Evolutionary conservation across 495 filamentous ascomycete species (phyloP).

Genomic region (Neurospora sp.): DNA sequence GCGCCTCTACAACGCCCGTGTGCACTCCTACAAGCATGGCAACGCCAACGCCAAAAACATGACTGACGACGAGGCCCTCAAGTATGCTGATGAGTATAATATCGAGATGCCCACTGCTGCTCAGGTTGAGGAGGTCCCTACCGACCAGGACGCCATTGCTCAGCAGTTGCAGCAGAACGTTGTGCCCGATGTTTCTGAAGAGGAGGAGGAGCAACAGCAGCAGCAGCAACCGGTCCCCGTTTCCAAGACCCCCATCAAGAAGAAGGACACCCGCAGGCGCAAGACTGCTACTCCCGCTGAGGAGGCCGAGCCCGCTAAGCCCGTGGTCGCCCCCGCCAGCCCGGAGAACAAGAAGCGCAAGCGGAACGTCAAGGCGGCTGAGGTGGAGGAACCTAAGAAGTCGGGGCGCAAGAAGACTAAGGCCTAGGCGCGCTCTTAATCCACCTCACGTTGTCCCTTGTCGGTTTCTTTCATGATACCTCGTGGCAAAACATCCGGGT

Average conservation of each 20-base stretch:
- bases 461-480: slow-evolving; percentile 22
- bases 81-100: slow-evolving; percentile 45
- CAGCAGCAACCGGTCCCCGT: slow-evolving; percentile 9
- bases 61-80: slow-evolving; percentile 45
- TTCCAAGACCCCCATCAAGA: slow-evolving; percentile 43
- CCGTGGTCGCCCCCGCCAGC: slow-evolving; percentile 39
- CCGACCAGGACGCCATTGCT: slow-evolving; percentile 48
- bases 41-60: slow-evolving; percentile 55
- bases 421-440: slow-evolving; percentile 11
- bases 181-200: slow-evolving; percentile 31
- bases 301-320: slow-evolving; percentile 44
- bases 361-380: slow-evolving; percentile 37
- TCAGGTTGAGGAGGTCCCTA: slow-evolving; percentile 40
- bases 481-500: slow-evolving; percentile 7
- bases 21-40: slow-evolving; percentile 62
- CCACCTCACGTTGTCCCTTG: slow-evolving; percentile 6
- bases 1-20: slow-evolving; percentile 58
- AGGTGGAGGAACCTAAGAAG: slow-evolving; percentile 42
- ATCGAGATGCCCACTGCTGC: slow-evolving; percentile 34
- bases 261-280: slow-evolving; percentile 33
- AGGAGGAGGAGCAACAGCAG: slow-evolving; percentile 7
- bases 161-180: slow-evolving; percentile 44
- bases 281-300: slow-evolving; percentile 39
- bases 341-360: slow-evolving; percentile 59
- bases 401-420: slow-evolving; percentile 43